phyloP scores from a whole-genome alignment of 1,139 yeast genomes.

The Yamadazyma blattariae region DNA sequence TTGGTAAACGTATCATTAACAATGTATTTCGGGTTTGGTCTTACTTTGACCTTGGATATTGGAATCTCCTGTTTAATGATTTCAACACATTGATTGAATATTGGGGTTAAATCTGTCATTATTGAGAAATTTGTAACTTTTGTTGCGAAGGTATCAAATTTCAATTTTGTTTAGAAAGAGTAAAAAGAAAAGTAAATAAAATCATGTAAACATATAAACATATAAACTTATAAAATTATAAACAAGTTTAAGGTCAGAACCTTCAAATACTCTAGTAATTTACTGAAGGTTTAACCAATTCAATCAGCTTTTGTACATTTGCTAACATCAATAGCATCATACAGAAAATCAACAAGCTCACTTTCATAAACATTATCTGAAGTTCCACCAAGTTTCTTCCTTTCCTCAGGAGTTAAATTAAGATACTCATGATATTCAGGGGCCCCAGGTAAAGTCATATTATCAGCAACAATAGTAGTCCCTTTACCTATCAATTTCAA shows the following conservation, averaged over 20 bases:
- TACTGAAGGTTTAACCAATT: not conserved
- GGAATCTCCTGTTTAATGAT: conserved; percentile 35
- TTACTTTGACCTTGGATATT: not conserved
- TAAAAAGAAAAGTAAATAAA: no score
- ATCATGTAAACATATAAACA: no score
- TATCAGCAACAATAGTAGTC: conserved; percentile 40
- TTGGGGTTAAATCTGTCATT: conserved; percentile 55
- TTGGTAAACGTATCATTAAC: conserved; percentile 50
- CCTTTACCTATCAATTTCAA: conserved; percentile 39
- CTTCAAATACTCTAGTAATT: not conserved
- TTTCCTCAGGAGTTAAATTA: conserved; percentile 34
- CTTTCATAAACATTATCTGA: conserved; percentile 31
- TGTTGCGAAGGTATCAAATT: no score
- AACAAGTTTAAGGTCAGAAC: no score
- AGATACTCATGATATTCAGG: conserved; percentile 42
- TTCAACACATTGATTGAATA: conserved; percentile 47
- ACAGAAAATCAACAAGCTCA: conserved; percentile 16
- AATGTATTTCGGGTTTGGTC: conserved; percentile 8
- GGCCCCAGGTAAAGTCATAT: conserved; percentile 33
- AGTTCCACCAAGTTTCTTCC: conserved; percentile 21
- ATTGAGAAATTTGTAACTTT: no score
- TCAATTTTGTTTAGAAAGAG: no score
- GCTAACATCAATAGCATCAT: conserved; percentile 33
- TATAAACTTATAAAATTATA: no score
- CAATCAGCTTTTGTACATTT: conserved; percentile 6